Percentiles rank a stretch among this genome's conserved stretches.
phyloP scores from a whole-genome alignment of 2,329 filamentous ascomycete genomes.

The Fusarium pseudocircinatum region DNA sequence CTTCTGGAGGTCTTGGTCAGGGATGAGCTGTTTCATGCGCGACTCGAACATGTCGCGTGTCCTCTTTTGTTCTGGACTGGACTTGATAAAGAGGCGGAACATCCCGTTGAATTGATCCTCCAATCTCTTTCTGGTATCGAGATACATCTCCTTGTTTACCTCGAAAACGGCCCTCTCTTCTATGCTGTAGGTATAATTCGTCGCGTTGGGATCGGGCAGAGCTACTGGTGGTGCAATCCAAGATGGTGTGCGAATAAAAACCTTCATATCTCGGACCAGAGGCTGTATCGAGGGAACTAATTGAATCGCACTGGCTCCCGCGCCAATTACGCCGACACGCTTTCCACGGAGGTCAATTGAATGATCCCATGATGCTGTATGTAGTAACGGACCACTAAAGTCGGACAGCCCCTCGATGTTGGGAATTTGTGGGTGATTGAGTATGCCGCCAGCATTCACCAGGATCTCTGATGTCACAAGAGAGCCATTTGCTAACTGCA shows the following conservation, averaged over 20 bases:
- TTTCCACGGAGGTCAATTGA: slow-evolving; percentile 51
- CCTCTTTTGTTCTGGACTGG: slow-evolving; percentile 52
- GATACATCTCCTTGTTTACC: slow-evolving; percentile 49
- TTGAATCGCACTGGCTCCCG: slow-evolving; percentile 55
- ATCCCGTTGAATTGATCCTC: slow-evolving; percentile 57
- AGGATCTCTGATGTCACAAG: slow-evolving; percentile 53
- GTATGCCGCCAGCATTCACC: slow-evolving; percentile 57
- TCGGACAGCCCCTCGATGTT: slow-evolving; percentile 56
- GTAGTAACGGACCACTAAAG: slow-evolving; percentile 61
- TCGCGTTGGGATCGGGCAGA: slow-evolving; percentile 45
- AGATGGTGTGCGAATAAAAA: slow-evolving; percentile 60
- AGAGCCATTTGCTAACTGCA: neutral
- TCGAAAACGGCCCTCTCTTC: slow-evolving; percentile 54
- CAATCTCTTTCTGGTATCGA: slow-evolving; percentile 54
- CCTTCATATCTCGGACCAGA: slow-evolving; percentile 54
- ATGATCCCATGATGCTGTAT: slow-evolving; percentile 63
- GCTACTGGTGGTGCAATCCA: slow-evolving; percentile 56
- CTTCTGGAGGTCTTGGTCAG: slow-evolving; percentile 57
- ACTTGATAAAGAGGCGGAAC: slow-evolving; percentile 58
- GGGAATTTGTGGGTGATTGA: slow-evolving; percentile 64
- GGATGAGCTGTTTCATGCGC: slow-evolving; percentile 48
- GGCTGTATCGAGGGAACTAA: slow-evolving; percentile 57
- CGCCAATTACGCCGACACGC: slow-evolving; percentile 56
- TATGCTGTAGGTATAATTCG: slow-evolving; percentile 53
- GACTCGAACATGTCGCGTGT: slow-evolving; percentile 43